Evolutionary conservation across 2,329 filamentous ascomycete genomes (phyloP), one percentile per base, ranked within the genome.

Genomic region (Colletotrichum karsti): DNA sequence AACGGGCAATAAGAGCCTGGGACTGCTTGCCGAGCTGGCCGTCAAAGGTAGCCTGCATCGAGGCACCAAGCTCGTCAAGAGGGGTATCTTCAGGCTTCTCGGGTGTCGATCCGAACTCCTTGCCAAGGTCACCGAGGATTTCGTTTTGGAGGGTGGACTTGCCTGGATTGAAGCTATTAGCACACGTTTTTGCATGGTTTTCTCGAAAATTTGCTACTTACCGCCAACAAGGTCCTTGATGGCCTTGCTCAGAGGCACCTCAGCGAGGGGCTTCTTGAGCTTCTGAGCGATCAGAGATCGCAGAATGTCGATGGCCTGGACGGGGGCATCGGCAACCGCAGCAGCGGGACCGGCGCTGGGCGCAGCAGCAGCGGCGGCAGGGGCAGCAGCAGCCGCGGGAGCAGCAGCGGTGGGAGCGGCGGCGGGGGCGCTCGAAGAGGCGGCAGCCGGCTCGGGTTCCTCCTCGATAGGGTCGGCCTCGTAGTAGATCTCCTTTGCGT

Each of bases 141-240:
- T 99, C 96, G 80, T 99, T 99, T 79, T 99, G 96, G 24, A 99
- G 90, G 7, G 96, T 99, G 3, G 96, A 98, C 87, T 99, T 99
- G 77, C 95, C 95, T 97, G 74, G 55, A 39, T 6, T 18, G 6
- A 15, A 18, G 56, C 3, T 13, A n/a, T 69, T 24, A 69, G 63
- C 28, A 13, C 10, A 35, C 28, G 7, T 18, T 10, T 24, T 22
- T 9, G n/a, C n/a, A n/a, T n/a, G 3, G n/a, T 35, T 20, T 22
- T 4, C n/a, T 10, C 3, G 37, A 50, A 58, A 42, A 41, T 33
- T 44, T 35, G 13, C 22, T 42, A 84, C 93, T 83, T 84, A 97
- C 95, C 95, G 86, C 95, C 95, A 74, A 99, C 96, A 74, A 99
- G 86, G 81, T 99, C 96, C 81, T 99, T 99, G 84, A 99, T 98